Base-by-base conservation (phyloP, 169 alveolate species). In the Pseudocohnilembus persalinus region DNA sequence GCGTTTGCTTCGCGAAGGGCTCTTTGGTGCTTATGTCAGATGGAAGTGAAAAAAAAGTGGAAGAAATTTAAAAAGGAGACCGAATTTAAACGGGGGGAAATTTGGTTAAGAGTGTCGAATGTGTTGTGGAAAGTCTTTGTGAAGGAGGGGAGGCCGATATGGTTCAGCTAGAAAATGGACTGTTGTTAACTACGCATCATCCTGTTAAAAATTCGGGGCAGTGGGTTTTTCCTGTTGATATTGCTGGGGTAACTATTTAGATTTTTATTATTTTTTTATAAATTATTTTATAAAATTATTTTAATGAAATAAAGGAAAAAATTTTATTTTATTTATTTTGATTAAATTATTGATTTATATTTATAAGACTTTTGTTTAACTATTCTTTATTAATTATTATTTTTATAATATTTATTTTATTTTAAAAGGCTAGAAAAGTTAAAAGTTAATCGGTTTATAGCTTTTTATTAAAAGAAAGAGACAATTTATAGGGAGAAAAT, bases 11-110 rank as follows among this genome's bases (percentile, higher is more conserved):
- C 33, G 82, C 34, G 26, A 68, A 72, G 26, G 63, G 33, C 63
- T 33, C 74, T 25, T 29, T 33, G 33, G 72, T 77, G 0, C 20
- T 33, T 28, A 77, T 77, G 82, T 27, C 73, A 1, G n/a, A 77
- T 33, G 82, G 82, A 20, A 34, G 33, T 0, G 33, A 28, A 0
- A 77, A 77, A 33, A 31, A 32, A 20, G 72, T 77, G 1, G 28
- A 77, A 77, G 82, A 77, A 26, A 33, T 77, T n/a, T 31, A 77
- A 33, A 77, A 77, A n/a, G 82, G 82, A 0, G 82, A 77, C 33
- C 27, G 29, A 27, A 34, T 77, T n/a, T n/a, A n/a, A 33, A 33
- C 11, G 34, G 34, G 82, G 15, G 74, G 33, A 6, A 77, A 77
- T 34, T 28, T 33, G 33, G 73, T 72, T 33, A 33, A 77, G 6